These are phyloP conservation scores for Diversispora epigaea DNA, from an alignment of 192 early-diverging fungal species.

Conservation along the genomic window DNA sequence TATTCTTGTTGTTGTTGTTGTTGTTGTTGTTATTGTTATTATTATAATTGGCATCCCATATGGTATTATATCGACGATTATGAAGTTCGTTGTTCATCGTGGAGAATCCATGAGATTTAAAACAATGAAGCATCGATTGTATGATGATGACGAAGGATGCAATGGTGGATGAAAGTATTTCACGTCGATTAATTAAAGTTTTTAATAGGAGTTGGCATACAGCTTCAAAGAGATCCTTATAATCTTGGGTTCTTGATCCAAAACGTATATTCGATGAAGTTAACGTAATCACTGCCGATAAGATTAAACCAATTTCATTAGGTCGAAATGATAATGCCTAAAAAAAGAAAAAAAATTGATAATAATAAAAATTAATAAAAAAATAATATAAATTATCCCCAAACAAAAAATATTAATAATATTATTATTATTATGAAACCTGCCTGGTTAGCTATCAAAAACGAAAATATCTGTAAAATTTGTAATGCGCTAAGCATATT, in stretches of 20 bases:
- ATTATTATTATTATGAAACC: too few species aligned
- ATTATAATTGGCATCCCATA: background rate
- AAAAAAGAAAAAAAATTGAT: background rate
- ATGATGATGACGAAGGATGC: conserved; percentile 54
- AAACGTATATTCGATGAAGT: background rate
- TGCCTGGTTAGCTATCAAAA: too few species aligned
- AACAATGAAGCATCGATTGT: conserved; percentile 57
- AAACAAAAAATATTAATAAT: too few species aligned
- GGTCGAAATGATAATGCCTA: conserved; percentile 13
- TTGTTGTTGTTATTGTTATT: too few species aligned
- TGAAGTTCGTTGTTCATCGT: background rate
- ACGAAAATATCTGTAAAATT: too few species aligned
- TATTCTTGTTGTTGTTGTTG: too few species aligned
- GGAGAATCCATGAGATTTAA: conserved; percentile 42
- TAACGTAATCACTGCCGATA: conserved; percentile 16
- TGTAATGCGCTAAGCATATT: too few species aligned
- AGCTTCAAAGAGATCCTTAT: conserved; percentile 17
- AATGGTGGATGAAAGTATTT: conserved; percentile 49
- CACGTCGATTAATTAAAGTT: conserved; percentile 50
- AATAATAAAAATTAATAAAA: background rate
- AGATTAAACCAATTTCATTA: conserved; percentile 11
- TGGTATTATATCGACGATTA: background rate
- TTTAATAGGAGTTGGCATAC: conserved; percentile 46
- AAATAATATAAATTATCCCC: background rate
- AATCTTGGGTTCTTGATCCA: background rate